These are phyloP conservation scores for Amorphotheca resinae DNA, from an alignment of 495 filamentous ascomycete genomes.

Conservation along the genomic window DNA sequence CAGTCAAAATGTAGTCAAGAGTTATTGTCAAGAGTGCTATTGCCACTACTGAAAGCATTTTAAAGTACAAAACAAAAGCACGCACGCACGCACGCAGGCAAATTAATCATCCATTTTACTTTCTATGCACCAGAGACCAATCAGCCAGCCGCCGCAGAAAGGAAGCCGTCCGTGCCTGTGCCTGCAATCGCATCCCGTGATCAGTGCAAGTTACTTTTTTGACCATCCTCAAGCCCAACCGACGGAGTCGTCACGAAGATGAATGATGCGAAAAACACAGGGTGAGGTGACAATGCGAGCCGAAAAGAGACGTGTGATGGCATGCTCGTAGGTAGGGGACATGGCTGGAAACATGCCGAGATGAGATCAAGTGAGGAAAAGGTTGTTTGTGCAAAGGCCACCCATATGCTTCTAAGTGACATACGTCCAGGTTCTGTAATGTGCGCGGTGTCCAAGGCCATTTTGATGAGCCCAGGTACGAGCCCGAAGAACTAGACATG, in stretches of 20 bases:
- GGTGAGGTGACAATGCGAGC: conserved; percentile 2
- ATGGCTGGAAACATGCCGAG: conserved; percentile 3
- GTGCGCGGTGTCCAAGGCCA: conserved; percentile 8
- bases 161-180: conserved; percentile 2
- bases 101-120: conserved; percentile 13
- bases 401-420: conserved; percentile 18
- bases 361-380: conserved; percentile 5
- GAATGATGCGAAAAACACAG: conserved; percentile 2
- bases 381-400: conserved; percentile 12
- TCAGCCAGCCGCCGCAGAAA: conserved; percentile 9
- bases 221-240: conserved; percentile 3
- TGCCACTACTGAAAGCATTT: conserved; percentile 21
- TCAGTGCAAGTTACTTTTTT: conserved; percentile 14
- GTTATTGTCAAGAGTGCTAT: too few species aligned
- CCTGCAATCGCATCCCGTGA: conserved; percentile 6
- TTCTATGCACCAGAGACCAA: conserved; percentile 8
- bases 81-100: conserved; percentile 8
- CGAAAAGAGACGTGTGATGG: conserved; percentile 3
- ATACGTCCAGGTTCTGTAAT: conserved; percentile 6
- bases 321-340: conserved; percentile 1
- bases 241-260: background rate
- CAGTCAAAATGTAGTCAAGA: too few species aligned
- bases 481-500: conserved; percentile 17
- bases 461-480: conserved; percentile 3
- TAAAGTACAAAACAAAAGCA: conserved; percentile 22